Evolutionary conservation across 345 rosid species (phyloP).

Genomic region (Citrus medica): DNA sequence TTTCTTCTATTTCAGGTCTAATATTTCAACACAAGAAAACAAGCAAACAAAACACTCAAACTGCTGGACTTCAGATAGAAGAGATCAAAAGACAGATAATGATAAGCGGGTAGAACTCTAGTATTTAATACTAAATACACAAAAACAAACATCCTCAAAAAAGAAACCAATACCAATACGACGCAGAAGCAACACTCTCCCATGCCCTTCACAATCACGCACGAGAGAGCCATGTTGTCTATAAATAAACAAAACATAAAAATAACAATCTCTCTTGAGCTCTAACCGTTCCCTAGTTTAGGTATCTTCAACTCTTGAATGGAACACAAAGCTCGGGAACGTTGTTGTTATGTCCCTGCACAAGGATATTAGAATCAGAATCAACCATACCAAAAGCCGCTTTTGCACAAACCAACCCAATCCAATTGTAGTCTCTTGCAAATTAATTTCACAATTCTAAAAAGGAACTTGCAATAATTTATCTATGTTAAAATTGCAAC

Average conservation of each 20-base stretch:
- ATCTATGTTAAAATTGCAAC: not conserved
- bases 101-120: not conserved
- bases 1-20: no score
- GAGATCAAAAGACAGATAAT: not conserved
- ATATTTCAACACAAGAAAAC: no score
- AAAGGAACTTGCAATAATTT: no score
- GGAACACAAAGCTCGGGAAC: constrained; percentile 97
- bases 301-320: constrained; percentile 94
- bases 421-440: not conserved
- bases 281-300: constrained; percentile 17
- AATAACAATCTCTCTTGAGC: not conserved
- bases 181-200: constrained; percentile 12
- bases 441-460: not conserved
- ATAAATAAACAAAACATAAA: constrained; percentile 19
- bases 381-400: not conserved
- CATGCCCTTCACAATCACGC: not conserved
- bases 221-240: constrained; percentile 14
- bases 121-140: not conserved
- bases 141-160: constrained; percentile 8
- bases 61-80: no score
- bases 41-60: no score
- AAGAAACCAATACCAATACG: constrained; percentile 10
- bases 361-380: not conserved
- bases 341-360: constrained; percentile 93
- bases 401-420: not conserved